A percentile compares a stretch with the other conserved stretches of the same genome.
Evolutionary conservation across 169 alveolate species (phyloP).

Genomic region (Plasmodium malariae): DNA sequence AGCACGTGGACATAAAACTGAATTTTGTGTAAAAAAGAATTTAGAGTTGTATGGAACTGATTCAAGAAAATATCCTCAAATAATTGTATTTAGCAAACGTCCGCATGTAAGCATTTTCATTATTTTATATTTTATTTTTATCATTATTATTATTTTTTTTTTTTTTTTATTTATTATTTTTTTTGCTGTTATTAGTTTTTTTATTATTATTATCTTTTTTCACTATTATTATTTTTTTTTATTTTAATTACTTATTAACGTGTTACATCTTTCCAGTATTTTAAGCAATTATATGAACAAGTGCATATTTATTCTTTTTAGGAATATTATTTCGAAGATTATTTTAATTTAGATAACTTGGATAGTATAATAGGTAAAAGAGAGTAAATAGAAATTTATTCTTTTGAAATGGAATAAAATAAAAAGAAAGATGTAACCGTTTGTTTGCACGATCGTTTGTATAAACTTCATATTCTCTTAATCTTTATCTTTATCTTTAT

Average conservation of each 20-base stretch:
- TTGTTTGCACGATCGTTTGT: background rate
- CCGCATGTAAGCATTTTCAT: slow-evolving; percentile 46
- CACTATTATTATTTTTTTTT: background rate
- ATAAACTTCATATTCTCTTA: background rate
- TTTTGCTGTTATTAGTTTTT: background rate
- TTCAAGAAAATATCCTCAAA: slow-evolving; percentile 44
- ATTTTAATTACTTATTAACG: background rate
- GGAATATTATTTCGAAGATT: slow-evolving; percentile 52
- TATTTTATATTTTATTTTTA: too few species aligned
- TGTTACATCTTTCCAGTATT: background rate
- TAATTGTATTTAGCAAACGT: slow-evolving; percentile 42
- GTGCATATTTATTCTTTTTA: too few species aligned
- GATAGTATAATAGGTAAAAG: slow-evolving; percentile 30
- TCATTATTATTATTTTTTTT: too few species aligned
- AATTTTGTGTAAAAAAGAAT: slow-evolving; percentile 17
- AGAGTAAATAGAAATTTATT: background rate
- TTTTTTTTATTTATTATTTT: background rate
- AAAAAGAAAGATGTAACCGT: background rate
- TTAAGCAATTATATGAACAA: too few species aligned
- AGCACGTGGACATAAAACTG: background rate
- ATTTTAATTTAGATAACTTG: slow-evolving; percentile 26
- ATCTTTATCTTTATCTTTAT: background rate
- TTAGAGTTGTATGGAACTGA: slow-evolving; percentile 51
- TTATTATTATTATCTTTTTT: background rate
- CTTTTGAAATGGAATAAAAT: background rate